These are phyloP conservation scores for Alternaria viburni DNA, from an alignment of 2,329 filamentous ascomycete species.

Conservation along the genomic window DNA sequence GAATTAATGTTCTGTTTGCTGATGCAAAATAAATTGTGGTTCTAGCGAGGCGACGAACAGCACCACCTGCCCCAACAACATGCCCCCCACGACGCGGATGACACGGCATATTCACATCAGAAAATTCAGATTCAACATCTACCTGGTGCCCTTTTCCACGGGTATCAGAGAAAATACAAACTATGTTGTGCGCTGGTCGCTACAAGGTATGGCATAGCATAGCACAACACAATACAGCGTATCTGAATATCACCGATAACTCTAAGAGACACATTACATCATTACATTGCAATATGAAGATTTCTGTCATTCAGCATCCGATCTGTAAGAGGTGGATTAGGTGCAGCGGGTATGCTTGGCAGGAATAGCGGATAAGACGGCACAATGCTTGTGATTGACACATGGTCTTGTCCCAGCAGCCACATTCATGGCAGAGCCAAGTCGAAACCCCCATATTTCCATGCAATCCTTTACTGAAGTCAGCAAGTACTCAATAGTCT, in stretches of 20 bases:
- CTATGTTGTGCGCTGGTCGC: not conserved
- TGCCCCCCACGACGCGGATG: not conserved
- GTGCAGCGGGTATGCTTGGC: not conserved
- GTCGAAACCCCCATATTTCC: not conserved
- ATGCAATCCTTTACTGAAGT: not conserved
- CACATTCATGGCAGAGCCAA: not conserved
- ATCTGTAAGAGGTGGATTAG: not conserved
- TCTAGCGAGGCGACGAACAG: not conserved
- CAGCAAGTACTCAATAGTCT: not conserved
- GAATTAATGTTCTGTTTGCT: not conserved
- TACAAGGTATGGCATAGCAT: not conserved
- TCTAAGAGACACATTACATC: not conserved
- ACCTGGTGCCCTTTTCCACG: not conserved
- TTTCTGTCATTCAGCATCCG: not conserved
- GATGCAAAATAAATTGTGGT: not conserved
- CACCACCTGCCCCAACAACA: not conserved
- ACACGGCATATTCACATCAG: too few relatives aligned
- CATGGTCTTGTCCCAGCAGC: not conserved
- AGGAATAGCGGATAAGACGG: not conserved
- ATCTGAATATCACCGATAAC: not conserved
- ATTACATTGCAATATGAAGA: not conserved
- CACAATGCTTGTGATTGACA: not conserved
- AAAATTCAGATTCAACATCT: not conserved
- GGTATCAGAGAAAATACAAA: not conserved
- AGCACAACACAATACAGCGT: not conserved